phyloP scores from a whole-genome alignment of 148 eudicot genomes.

The Chenopodium quinoa region DNA sequence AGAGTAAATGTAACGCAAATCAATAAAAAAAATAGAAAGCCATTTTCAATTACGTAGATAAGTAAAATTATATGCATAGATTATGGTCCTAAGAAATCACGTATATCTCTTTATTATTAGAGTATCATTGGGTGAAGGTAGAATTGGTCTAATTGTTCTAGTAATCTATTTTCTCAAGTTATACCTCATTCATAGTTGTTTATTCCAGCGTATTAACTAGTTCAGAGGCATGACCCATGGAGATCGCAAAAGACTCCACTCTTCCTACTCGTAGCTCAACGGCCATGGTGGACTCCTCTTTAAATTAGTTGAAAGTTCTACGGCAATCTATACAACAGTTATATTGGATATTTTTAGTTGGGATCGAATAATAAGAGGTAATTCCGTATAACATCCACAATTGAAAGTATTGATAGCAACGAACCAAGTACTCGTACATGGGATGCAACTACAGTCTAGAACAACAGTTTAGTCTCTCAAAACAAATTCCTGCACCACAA shows the following conservation, averaged over 20 bases:
- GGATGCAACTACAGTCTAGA: neutral
- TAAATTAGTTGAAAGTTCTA: neutral
- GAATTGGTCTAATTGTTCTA: too few relatives aligned
- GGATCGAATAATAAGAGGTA: neutral
- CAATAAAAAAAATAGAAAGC: neutral
- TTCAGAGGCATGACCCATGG: neutral
- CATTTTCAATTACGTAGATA: neutral
- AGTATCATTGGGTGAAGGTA: neutral
- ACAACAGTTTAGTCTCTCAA: neutral
- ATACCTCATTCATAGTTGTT: neutral
- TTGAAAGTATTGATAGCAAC: neutral
- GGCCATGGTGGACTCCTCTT: neutral
- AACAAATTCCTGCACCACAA: neutral
- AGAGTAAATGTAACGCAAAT: neutral
- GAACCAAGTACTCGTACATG: neutral
- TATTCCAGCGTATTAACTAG: neutral
- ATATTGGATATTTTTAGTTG: neutral
- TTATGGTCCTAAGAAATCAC: neutral
- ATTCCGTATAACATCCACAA: neutral
- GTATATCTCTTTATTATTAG: neutral
- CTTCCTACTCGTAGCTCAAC: neutral
- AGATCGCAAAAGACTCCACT: constrained; percentile 1
- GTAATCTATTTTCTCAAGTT: neutral
- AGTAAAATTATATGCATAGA: neutral
- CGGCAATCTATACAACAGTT: neutral